A percentile compares a stretch with the other conserved stretches of the same genome.
phyloP scores from a whole-genome alignment of 306 rosid genomes.

The Medicago lupulina region DNA sequence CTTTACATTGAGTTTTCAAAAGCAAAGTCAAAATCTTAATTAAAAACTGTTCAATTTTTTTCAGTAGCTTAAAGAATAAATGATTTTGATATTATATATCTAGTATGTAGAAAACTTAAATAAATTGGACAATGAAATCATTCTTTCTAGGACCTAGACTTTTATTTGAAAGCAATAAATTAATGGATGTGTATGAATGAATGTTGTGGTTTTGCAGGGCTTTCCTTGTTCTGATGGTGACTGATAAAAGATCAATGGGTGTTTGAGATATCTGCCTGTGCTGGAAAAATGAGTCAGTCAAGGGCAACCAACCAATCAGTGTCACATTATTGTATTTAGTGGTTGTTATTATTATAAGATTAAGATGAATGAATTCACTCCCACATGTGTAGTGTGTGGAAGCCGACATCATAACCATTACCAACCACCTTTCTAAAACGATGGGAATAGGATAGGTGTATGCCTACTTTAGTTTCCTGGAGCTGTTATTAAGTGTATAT shows the following conservation, averaged over 20 bases:
- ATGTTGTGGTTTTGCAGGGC: conserved; percentile 46
- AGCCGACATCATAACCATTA: conserved; percentile 46
- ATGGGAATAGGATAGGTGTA: conserved; percentile 15
- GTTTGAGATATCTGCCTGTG: conserved; percentile 24
- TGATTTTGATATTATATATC: not conserved
- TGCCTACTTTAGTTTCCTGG: conserved; percentile 42
- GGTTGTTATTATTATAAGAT: conserved; percentile 35
- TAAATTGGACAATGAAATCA: not conserved
- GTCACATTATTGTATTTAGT: conserved; percentile 23
- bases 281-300: conserved; percentile 29
- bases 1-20: not conserved
- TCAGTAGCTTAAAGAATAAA: not conserved
- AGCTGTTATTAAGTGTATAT: conserved; percentile 56
- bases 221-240: conserved; percentile 34
- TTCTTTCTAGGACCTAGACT: not conserved
- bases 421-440: conserved; percentile 44
- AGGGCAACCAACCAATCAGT: conserved; percentile 5
- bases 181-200: not conserved
- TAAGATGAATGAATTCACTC: conserved; percentile 38
- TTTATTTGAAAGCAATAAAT: conserved; percentile 9
- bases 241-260: conserved; percentile 6
- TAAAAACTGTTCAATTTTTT: not conserved
- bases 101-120: not conserved
- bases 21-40: not conserved
- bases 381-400: conserved; percentile 30